Percentiles rank a stretch among this genome's conserved stretches.
phyloP scores from a whole-genome alignment of 2,329 filamentous ascomycete species.

The Scedosporium minutisporum region DNA sequence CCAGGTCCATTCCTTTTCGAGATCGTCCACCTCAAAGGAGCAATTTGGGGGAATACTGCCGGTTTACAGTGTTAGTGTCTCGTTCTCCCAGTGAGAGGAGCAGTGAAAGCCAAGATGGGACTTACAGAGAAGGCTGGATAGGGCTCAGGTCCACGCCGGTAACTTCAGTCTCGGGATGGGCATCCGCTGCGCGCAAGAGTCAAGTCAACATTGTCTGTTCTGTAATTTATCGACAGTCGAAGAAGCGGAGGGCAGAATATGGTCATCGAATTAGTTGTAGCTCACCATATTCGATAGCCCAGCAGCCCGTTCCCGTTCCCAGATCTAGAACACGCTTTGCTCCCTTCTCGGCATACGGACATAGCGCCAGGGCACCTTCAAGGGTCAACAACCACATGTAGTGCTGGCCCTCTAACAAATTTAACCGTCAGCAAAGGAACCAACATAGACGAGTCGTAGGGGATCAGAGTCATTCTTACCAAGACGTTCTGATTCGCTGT shows the following conservation, averaged over 20 bases:
- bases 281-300: slow-evolving; percentile 22
- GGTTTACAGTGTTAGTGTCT: no score
- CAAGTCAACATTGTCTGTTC: not conserved
- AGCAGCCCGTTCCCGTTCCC: slow-evolving; percentile 23
- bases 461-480: not conserved
- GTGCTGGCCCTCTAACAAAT: slow-evolving; percentile 18
- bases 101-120: not conserved
- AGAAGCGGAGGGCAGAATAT: not conserved
- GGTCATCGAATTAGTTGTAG: no score
- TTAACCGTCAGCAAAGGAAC: slow-evolving; percentile 11
- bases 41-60: slow-evolving; percentile 37
- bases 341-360: slow-evolving; percentile 10
- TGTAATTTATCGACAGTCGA: no score
- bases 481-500: not conserved
- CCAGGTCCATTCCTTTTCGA: slow-evolving; percentile 31
- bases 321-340: slow-evolving; percentile 18
- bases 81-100: no score
- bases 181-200: slow-evolving; percentile 10
- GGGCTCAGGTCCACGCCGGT: slow-evolving; percentile 32
- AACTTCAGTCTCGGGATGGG: slow-evolving; percentile 19
- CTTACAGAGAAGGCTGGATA: slow-evolving; percentile 27
- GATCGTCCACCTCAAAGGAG: slow-evolving; percentile 34
- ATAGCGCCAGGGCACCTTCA: slow-evolving; percentile 15
- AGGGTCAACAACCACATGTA: slow-evolving; percentile 17
- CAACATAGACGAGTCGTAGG: no score